A percentile compares a stretch with the other conserved stretches of the same genome.
These are phyloP conservation scores for Fennellomyces sp. DNA, from an alignment of 371 early-diverging fungal genomes.

Conservation along the genomic window DNA sequence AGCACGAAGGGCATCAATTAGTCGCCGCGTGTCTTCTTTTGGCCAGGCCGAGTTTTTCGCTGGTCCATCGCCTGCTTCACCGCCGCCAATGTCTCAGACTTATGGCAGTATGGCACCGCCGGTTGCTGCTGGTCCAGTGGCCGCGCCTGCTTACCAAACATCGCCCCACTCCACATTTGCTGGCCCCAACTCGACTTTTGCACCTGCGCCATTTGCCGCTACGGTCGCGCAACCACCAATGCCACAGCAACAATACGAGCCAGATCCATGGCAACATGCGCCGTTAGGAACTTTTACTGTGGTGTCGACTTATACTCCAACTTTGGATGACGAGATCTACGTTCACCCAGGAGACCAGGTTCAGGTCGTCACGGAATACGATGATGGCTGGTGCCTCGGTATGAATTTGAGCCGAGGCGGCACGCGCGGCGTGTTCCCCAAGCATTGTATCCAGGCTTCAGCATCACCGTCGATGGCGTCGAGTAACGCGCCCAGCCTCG, in stretches of 20 bases:
- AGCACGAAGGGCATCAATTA: neutral
- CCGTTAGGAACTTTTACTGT: conserved; percentile 44
- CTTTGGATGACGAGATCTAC: conserved; percentile 22
- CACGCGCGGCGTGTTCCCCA: conserved; percentile 51
- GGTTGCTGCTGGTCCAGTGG: conserved; percentile 1
- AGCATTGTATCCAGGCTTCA: conserved; percentile 38
- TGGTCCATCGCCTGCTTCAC: neutral
- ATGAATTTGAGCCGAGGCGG: conserved; percentile 2
- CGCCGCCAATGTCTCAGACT: neutral
- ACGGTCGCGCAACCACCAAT: conserved; percentile 1
- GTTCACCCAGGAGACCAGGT: conserved; percentile 20
- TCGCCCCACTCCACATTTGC: neutral
- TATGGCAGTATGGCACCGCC: neutral
- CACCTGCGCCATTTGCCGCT: neutral
- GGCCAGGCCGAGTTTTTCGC: conserved; percentile 10
- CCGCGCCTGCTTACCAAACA: neutral
- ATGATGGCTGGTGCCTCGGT: conserved; percentile 25
- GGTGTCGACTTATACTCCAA: conserved; percentile 38
- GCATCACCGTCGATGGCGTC: conserved; percentile 2
- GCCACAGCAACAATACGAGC: neutral
- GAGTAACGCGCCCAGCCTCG: neutral
- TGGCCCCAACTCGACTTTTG: neutral
- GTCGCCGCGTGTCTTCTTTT: conserved; percentile 9
- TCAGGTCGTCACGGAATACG: conserved; percentile 18
- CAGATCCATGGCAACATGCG: conserved; percentile 10